These are phyloP conservation scores for Salix brachista DNA, from an alignment of 345 rosid species.

Conservation along the genomic window DNA sequence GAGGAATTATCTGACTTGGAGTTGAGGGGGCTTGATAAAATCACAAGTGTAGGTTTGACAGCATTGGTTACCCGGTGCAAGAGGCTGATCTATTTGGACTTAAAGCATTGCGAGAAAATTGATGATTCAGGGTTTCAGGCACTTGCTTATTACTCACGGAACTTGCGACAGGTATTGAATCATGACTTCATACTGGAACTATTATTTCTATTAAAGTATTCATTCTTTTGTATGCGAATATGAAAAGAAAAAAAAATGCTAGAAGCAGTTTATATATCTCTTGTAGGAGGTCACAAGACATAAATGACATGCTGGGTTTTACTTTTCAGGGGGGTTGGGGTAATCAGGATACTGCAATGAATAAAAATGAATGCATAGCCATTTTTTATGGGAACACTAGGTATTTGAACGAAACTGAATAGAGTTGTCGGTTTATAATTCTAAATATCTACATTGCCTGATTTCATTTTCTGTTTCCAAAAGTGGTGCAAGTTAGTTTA, in stretches of 20 bases:
- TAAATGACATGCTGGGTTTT: background rate
- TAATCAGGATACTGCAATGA: background rate
- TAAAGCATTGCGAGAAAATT: constrained; percentile 65
- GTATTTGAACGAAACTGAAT: background rate
- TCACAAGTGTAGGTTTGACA: constrained; percentile 60
- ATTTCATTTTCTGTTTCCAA: background rate
- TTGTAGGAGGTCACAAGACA: background rate
- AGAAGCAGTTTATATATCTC: background rate
- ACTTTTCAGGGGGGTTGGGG: background rate
- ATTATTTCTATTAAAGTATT: background rate
- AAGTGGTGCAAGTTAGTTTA: background rate
- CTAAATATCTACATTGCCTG: background rate
- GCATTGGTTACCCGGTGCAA: constrained; percentile 59
- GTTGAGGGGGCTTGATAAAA: constrained; percentile 53
- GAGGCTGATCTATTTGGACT: constrained; percentile 61
- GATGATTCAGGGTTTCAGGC: constrained; percentile 80
- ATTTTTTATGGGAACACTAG: background rate
- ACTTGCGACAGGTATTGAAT: constrained; percentile 72
- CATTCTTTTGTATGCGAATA: background rate
- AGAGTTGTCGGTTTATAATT: background rate
- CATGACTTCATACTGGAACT: background rate
- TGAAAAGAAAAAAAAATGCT: background rate
- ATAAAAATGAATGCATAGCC: background rate
- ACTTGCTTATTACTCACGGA: constrained; percentile 56
- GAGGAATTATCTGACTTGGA: constrained; percentile 66